These are phyloP conservation scores for Camellia japonica DNA, from an alignment of 148 eudicot species.

Conservation along the genomic window DNA sequence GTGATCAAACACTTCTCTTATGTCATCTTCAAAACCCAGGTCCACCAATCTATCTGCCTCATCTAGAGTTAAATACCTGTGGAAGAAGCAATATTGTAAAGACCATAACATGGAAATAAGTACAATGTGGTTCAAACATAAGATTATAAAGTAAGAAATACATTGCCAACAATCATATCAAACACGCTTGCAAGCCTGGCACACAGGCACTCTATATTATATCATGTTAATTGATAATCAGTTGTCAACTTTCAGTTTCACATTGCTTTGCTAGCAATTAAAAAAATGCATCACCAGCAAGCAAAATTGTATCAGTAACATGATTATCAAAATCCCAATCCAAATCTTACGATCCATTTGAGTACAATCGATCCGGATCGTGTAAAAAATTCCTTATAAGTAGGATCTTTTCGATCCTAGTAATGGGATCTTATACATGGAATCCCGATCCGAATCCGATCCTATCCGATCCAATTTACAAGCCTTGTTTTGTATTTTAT, in stretches of 20 bases:
- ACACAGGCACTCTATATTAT: neutral
- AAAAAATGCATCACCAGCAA: neutral
- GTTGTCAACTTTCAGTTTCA: neutral
- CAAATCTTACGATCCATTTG: too few relatives aligned
- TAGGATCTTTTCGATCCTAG: too few relatives aligned
- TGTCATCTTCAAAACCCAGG: constrained; percentile 92
- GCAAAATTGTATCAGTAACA: neutral
- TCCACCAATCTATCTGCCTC: constrained; percentile 92
- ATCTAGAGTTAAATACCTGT: constrained; percentile 74
- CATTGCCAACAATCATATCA: neutral
- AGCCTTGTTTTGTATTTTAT: too few relatives aligned
- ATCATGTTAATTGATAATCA: neutral
- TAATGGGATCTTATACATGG: too few relatives aligned
- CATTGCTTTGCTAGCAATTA: neutral
- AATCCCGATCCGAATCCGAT: too few relatives aligned
- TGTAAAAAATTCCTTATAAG: too few relatives aligned
- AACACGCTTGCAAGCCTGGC: neutral
- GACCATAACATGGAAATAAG: neutral
- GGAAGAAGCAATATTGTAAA: constrained; percentile 14
- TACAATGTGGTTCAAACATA: neutral
- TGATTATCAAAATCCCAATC: too few relatives aligned
- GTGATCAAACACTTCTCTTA: constrained; percentile 87
- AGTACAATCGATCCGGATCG: too few relatives aligned
- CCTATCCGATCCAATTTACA: too few relatives aligned
- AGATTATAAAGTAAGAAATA: neutral